Evolutionary conservation across 192 early-diverging fungal genomes (phyloP), one percentile per base, ranked within the genome.

Genomic region (Cladochytrium replicatum): DNA sequence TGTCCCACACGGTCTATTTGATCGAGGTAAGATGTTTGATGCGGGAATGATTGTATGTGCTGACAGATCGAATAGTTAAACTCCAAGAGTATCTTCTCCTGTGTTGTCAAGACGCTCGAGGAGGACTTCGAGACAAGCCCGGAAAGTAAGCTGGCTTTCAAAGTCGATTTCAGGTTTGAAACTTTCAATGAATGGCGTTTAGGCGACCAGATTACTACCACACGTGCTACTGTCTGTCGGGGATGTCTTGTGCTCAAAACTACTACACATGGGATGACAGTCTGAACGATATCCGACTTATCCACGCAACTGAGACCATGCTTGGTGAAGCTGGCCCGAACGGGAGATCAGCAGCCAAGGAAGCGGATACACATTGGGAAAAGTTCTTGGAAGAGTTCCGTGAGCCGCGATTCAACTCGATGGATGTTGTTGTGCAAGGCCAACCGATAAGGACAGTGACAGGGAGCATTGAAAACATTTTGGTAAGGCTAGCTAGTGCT

Each of bases 61-160:
- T n/a, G n/a, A n/a, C n/a, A n/a, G n/a, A n/a, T n/a, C 7, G 9
- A 19, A 39, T 45, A 83, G 85, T 81, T 21, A 77, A 80, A 6
- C 61, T 99, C 23, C 89, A 92, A 66, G 72, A 87, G 50, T 99
- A 99, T 48, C 68, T 93, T 25, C 63, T 94, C n/a, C 55, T 82
- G 0, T 88, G 88, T 50, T 91, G 90, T 55, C 93, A 99, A 57
- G 58, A 72, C 30, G 60, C 63, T 9, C 44, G 47, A 1, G 95
- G 95, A 2, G 95, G 95, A 2, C 58, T 96, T 43, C 72, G 79
- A 29, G 95, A 99, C 61, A 99, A 95, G 57, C 95, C 95, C 1
- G 80, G 71, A 55, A 88, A 86, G 84, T 85, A 68, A 50, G 67
- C 21, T 23, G 41, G 25, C 0, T 42, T 29, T 15, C 4, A 3